These are phyloP conservation scores for Rhizoclosmatium globosum DNA, from an alignment of 192 early-diverging fungal genomes.

Conservation along the genomic window DNA sequence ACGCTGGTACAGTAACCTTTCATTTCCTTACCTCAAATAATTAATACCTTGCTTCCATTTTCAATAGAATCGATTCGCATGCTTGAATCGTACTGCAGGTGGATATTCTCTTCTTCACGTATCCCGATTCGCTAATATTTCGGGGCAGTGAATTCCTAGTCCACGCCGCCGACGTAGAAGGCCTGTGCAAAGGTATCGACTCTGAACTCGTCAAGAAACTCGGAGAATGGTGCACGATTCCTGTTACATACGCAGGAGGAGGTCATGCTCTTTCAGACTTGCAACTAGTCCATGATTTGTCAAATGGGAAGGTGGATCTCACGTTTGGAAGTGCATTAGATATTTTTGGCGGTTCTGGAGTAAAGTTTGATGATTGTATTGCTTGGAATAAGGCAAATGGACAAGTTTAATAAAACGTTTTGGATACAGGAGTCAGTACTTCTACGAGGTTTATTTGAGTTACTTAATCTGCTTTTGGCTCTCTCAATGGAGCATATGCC, in stretches of 20 bases:
- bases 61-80: slow-evolving; percentile 55
- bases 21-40: not conserved
- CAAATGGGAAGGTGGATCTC: slow-evolving; percentile 86
- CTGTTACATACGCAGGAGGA: slow-evolving; percentile 96
- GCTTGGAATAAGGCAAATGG: slow-evolving; percentile 44
- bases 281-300: slow-evolving; percentile 78
- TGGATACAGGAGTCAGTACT: no score
- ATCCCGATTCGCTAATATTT: not conserved
- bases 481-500: no score
- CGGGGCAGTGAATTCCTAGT: slow-evolving; percentile 86
- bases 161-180: slow-evolving; percentile 98
- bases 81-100: slow-evolving; percentile 65
- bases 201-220: slow-evolving; percentile 80
- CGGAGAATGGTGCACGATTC: slow-evolving; percentile 86
- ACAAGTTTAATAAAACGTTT: no score
- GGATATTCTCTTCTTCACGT: not conserved
- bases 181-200: slow-evolving; percentile 94
- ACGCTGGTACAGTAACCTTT: slow-evolving; percentile 58
- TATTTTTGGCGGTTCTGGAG: slow-evolving; percentile 91
- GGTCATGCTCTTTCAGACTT: slow-evolving; percentile 74
- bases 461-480: no score
- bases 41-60: not conserved
- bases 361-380: slow-evolving; percentile 77
- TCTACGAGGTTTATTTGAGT: no score
- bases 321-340: slow-evolving; percentile 97